Base-by-base conservation (phyloP, 352 stramenopile species). In the Globisporangium carolinianum region DNA sequence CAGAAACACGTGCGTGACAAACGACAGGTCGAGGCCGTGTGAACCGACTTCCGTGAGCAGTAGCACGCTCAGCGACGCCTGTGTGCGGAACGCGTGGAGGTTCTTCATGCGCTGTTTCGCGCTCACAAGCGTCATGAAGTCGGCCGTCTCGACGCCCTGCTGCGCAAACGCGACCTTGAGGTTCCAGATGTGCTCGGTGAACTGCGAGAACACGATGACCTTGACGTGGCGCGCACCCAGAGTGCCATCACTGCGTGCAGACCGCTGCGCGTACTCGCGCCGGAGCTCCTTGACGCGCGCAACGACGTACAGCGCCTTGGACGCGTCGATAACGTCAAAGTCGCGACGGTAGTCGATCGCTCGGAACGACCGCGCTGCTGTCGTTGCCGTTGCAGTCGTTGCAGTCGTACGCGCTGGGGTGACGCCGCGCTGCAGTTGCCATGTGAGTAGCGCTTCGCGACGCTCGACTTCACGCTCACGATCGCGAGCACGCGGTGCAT, bases 1-100 rank as follows among this genome's bases (percentile, higher is more conserved):
- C 38, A 98, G 72, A 58, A 98, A 98, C n/a, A 99, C 97, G 68
- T 99, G 94, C 32, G 96, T 99, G 18, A 98, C 93, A 74, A 99
- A 99, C 46, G 89, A 98, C 10, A 99, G 72, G 62, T 99, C 95
- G 50, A 99, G 81, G 11, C 97, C 97, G 55, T 97, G 87, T 17
- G 84, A 96, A 1, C 96, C 97, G 59, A 98, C 87, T 45, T 97
- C 96, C 0, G 79, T 92, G 24, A 99, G 70, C 10, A 99, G 71
- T 47, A 99, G 79, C 15, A 98, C 86, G 53, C 96, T 96, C 39
- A 89, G 71, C 48, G 83, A 70, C 14, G 78, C 69, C 62, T 91
- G 67, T 17, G 76, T 64, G 38, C 69, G 67, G 56, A 95, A 95
- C 24, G 60, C 58, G 32, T 72, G 58, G 4, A 94, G 56, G 8